Evolutionary conservation across 2,329 filamentous ascomycete species (phyloP).

Genomic region (Tympanopsis confertula): DNA sequence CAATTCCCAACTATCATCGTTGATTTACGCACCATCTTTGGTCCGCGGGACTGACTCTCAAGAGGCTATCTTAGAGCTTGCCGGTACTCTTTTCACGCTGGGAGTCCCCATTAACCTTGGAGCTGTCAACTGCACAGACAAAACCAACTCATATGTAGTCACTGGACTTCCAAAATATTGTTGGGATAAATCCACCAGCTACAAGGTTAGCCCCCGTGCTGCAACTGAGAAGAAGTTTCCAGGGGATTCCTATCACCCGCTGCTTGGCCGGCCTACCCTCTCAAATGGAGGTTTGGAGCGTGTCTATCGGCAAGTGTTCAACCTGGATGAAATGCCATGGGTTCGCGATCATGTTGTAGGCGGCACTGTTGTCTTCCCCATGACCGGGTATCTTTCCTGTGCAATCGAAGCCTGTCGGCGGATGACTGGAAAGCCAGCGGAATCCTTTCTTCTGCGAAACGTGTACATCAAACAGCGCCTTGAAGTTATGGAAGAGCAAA

Average conservation of each 20-base stretch:
- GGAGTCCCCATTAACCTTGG: slow-evolving; percentile 16
- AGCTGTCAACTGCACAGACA: slow-evolving; percentile 10
- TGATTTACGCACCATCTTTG: slow-evolving; percentile 14
- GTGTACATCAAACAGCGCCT: slow-evolving; percentile 2
- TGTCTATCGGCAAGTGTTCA: slow-evolving; percentile 22
- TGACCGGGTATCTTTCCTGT: slow-evolving; percentile 21
- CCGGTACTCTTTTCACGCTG: slow-evolving; percentile 13
- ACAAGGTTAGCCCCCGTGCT: slow-evolving; percentile 10
- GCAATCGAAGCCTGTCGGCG: slow-evolving; percentile 5
- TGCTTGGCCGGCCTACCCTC: slow-evolving; percentile 9
- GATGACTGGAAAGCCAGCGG: slow-evolving; percentile 4
- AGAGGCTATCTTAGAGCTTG: slow-evolving; percentile 7
- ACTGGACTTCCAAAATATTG: slow-evolving; percentile 10
- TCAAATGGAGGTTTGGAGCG: slow-evolving; percentile 10
- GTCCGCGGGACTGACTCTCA: slow-evolving; percentile 9
- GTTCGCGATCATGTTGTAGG: slow-evolving; percentile 35
- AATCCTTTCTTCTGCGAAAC: slow-evolving; percentile 6
- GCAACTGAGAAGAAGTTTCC: slow-evolving; percentile 10
- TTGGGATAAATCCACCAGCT: slow-evolving; percentile 16
- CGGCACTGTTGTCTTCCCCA: slow-evolving; percentile 33
- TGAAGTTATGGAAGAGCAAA: slow-evolving; percentile 14
- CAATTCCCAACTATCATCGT: slow-evolving; percentile 12
- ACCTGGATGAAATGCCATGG: slow-evolving; percentile 27
- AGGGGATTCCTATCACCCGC: slow-evolving; percentile 10
- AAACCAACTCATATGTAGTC: slow-evolving; percentile 8